Base-by-base conservation (phyloP, 2,329 filamentous ascomycete species). In the Botrytis hyacinthi region DNA sequence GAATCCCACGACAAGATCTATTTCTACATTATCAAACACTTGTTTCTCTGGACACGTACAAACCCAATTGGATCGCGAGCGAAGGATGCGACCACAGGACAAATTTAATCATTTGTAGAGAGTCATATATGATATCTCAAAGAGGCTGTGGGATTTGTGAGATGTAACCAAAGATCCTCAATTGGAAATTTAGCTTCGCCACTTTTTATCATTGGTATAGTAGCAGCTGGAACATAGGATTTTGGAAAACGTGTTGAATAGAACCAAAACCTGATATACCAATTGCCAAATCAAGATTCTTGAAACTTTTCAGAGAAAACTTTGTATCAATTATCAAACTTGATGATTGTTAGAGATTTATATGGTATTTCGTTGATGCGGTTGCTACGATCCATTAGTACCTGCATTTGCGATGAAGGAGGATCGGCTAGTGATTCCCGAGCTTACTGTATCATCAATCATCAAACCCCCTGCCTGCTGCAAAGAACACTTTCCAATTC, bases 91-190 rank as follows among this genome's bases (percentile, higher is more conserved):
- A 68, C 22, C 12, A 16, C 51, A 51, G 71, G 51, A 32, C 57
- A 29, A 8, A 54, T 46, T 72, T 61, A 29, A 72, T n/a, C 35
- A 69, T 40, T 37, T 68, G 46, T 26, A 48, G 16, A 72, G 29
- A 40, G 37, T 61, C 42, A 32, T 37, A 29, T 42, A 42, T 40
- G 51, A 18, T 46, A 26, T 44, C 40, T 57, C 57, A 60, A 72
- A 48, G 71, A 51, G 62, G 71, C 46, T 68, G 51, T 68, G 51
- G 71, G 71, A 69, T 61, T 68, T 68, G 70, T 69, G 71, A 72
- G 51, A 72, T 72, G 71, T 44, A 68, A 72, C 62, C 71, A 68
- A 72, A 72, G 51, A 37, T 29, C 18, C 32, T 37, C 51, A 69
- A 48, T 59, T 60, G 40, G 42, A 51, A 46, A n/a, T 61, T 68